Evolutionary conservation across 139 green algal genomes (phyloP).

Genomic region (Parachlorella kessleri): DNA sequence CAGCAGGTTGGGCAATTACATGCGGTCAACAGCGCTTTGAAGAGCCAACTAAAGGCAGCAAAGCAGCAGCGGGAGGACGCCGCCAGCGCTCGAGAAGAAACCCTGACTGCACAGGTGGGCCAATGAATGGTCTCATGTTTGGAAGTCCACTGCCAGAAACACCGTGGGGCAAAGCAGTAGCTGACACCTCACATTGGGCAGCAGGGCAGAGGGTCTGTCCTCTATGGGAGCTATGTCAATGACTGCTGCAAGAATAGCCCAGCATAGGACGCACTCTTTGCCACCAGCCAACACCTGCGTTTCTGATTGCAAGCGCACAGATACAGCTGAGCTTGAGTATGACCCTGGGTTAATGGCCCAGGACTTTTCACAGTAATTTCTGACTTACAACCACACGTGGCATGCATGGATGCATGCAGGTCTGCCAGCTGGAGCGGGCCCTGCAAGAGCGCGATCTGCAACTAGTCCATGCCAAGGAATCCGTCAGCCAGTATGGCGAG

Average conservation of each 20-base stretch:
- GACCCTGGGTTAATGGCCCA: too few relatives aligned
- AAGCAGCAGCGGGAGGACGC: conserved; percentile 20
- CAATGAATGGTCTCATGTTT: not conserved
- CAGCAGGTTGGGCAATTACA: conserved; percentile 50
- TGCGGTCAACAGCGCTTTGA: conserved; percentile 46
- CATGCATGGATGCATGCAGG: too few relatives aligned
- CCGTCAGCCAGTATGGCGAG: not conserved
- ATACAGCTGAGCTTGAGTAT: too few relatives aligned
- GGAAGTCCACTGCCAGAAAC: too few relatives aligned
- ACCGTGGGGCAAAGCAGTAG: too few relatives aligned
- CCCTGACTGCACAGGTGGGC: conserved; percentile 27
- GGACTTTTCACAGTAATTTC: too few relatives aligned
- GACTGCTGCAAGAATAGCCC: too few relatives aligned
- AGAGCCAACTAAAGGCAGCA: conserved; percentile 29
- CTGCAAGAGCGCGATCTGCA: conserved; percentile 49
- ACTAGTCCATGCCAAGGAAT: conserved; percentile 3
- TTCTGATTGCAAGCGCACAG: not conserved
- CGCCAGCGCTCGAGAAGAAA: conserved; percentile 9
- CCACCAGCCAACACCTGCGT: not conserved
- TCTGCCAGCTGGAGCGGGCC: conserved; percentile 34
- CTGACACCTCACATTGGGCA: too few relatives aligned
- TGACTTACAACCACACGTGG: too few relatives aligned
- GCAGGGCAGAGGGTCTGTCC: too few relatives aligned
- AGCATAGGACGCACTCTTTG: not conserved
- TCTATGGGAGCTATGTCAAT: too few relatives aligned